A percentile compares a stretch with the other conserved stretches of the same genome.
phyloP scores from a whole-genome alignment of 1,284 basidiomycete genomes.

The Rugosomyces carneus region DNA sequence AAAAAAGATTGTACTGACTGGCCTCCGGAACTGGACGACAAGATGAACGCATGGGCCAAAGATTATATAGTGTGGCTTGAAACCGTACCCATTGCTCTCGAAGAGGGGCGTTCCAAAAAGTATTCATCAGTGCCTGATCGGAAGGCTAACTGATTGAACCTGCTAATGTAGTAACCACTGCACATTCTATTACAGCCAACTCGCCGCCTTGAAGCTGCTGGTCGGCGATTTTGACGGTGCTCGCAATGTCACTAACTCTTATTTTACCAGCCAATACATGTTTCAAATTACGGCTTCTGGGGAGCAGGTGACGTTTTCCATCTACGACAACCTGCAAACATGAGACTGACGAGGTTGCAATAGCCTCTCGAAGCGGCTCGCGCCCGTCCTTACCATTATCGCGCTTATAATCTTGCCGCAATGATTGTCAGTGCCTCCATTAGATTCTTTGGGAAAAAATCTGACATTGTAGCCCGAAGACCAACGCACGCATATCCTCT shows the following conservation, averaged over 20 bases:
- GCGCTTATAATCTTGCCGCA: constrained; percentile 59
- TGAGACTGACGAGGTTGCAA: not conserved
- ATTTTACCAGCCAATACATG: constrained; percentile 40
- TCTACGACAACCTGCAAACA: not conserved
- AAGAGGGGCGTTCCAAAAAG: constrained; percentile 49
- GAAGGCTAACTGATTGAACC: not conserved
- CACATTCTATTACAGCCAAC: constrained; percentile 47
- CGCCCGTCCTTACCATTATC: constrained; percentile 61
- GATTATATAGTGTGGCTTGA: constrained; percentile 53
- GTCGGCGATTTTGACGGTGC: constrained; percentile 39
- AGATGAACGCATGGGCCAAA: constrained; percentile 47
- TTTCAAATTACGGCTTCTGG: constrained; percentile 42
- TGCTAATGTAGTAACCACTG: constrained; percentile 49
- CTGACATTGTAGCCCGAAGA: constrained; percentile 28
- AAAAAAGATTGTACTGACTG: constrained; percentile 44
- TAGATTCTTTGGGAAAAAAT: not conserved
- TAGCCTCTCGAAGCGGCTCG: constrained; percentile 53
- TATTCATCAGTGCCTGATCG: constrained; percentile 19
- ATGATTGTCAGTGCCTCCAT: constrained; percentile 47
- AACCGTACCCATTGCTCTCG: constrained; percentile 43
- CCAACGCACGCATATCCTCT: constrained; percentile 45
- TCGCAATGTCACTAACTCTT: constrained; percentile 32
- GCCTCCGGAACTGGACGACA: constrained; percentile 46
- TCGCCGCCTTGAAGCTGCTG: constrained; percentile 43
- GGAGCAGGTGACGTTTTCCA: constrained; percentile 33